Percentiles rank a stretch among this genome's conserved stretches.
These are phyloP conservation scores for Jacaranda mimosifolia DNA, from an alignment of 257 asterid species.

Conservation along the genomic window DNA sequence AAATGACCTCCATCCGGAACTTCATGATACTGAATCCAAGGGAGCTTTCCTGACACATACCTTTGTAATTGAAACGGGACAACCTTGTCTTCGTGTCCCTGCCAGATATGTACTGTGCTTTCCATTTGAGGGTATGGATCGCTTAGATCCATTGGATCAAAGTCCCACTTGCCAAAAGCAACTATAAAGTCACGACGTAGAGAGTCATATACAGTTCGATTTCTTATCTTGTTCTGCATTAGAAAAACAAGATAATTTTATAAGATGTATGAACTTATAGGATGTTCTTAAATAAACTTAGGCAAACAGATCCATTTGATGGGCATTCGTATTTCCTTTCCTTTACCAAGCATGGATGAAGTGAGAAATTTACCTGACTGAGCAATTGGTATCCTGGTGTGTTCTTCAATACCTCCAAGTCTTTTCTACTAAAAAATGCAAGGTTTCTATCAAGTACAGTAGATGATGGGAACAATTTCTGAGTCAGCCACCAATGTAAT, in stretches of 20 bases:
- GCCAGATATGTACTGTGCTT: conserved; percentile 62
- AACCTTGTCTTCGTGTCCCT: conserved; percentile 60
- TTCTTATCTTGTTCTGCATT: conserved; percentile 67
- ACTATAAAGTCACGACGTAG: conserved; percentile 77
- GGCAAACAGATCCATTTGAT: neutral
- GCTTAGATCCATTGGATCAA: conserved; percentile 75
- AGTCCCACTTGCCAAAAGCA: conserved; percentile 92
- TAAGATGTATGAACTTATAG: no score
- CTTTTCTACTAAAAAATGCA: conserved; percentile 68
- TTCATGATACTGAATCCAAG: conserved; percentile 94
- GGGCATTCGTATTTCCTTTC: neutral
- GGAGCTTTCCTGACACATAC: conserved; percentile 63
- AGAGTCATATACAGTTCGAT: conserved; percentile 65
- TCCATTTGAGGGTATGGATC: conserved; percentile 61
- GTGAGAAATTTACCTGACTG: conserved; percentile 57
- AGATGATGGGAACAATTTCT: conserved; percentile 86
- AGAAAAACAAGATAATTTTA: neutral
- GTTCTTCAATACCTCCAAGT: conserved; percentile 76
- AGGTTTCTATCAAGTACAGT: conserved; percentile 83
- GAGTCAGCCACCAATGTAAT: conserved; percentile 90
- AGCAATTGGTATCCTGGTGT: conserved; percentile 88
- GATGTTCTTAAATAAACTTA: no score
- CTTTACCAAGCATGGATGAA: neutral
- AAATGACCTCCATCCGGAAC: conserved; percentile 90
- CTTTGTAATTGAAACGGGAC: conserved; percentile 74